These are phyloP conservation scores for Lactarius akahatsu DNA, from an alignment of 768 basidiomycete species.

Conservation along the genomic window DNA sequence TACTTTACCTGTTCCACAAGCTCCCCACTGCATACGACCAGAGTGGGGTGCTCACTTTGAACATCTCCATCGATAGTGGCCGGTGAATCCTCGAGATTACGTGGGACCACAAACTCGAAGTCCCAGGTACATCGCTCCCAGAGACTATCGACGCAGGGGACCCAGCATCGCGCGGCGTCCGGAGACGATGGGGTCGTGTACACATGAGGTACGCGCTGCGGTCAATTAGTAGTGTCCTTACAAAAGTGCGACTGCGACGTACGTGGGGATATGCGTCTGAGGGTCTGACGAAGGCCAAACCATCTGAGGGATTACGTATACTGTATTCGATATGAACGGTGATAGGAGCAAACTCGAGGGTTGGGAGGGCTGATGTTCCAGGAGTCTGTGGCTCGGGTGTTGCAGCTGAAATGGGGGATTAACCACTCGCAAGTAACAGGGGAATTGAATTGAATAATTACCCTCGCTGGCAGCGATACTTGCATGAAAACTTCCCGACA, in stretches of 20 bases:
- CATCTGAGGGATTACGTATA: conserved; percentile 78
- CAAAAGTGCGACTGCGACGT: conserved; percentile 37
- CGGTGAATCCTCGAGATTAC: conserved; percentile 67
- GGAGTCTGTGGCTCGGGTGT: conserved; percentile 85
- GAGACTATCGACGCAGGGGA: conserved; percentile 92
- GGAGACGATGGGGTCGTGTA: conserved; percentile 86
- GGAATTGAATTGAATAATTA: conserved; percentile 31
- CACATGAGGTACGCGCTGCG: conserved; percentile 87
- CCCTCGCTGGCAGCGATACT: conserved; percentile 57
- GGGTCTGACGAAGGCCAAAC: conserved; percentile 80
- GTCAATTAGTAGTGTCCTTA: conserved; percentile 7
- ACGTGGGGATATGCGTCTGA: conserved; percentile 84
- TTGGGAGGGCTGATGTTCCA: conserved; percentile 35
- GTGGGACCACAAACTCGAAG: conserved; percentile 91
- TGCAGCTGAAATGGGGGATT: conserved; percentile 42
- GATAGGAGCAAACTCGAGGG: conserved; percentile 65
- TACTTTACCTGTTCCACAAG: conserved; percentile 80
- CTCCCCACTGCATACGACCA: conserved; percentile 94
- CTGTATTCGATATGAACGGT: conserved; percentile 77
- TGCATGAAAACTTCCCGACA: conserved; percentile 48
- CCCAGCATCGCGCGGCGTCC: conserved; percentile 95
- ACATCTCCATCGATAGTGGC: conserved; percentile 47
- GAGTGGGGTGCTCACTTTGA: conserved; percentile 66
- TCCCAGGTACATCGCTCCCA: conserved; percentile 99
- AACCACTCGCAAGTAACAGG: neutral